A percentile compares a stretch with the other conserved stretches of the same genome.
These are phyloP conservation scores for Rhododendron molle DNA, from an alignment of 148 eudicot genomes.

Conservation along the genomic window DNA sequence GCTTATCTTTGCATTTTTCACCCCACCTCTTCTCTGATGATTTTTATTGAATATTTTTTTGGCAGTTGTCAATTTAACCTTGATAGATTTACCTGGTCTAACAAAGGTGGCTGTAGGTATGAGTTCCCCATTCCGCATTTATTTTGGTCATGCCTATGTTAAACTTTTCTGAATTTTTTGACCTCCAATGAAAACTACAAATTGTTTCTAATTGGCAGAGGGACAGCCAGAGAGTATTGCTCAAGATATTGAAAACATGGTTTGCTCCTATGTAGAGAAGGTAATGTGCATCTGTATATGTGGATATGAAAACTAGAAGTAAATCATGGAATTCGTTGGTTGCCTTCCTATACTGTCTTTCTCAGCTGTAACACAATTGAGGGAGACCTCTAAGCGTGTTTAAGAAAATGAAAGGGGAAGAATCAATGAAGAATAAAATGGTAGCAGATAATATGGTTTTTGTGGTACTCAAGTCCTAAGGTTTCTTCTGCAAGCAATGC, in stretches of 20 bases:
- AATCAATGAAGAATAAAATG: background rate
- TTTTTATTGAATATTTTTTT: constrained; percentile 6
- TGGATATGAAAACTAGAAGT: background rate
- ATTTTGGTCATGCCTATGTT: background rate
- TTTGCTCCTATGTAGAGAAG: constrained; percentile 76
- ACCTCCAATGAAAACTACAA: background rate
- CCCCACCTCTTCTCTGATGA: constrained; percentile 1
- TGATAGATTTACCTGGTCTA: constrained; percentile 71
- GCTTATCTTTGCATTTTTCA: background rate
- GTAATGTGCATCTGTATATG: constrained; percentile 23
- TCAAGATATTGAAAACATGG: constrained; percentile 69
- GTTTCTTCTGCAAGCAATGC: background rate
- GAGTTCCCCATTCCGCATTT: constrained; percentile 3
- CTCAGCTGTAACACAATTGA: background rate
- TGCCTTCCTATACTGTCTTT: background rate
- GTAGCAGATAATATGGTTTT: background rate
- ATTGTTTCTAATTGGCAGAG: constrained; percentile 36
- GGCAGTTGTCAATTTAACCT: constrained; percentile 63
- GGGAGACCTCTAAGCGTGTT: background rate
- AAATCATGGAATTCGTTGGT: background rate
- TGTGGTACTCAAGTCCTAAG: background rate
- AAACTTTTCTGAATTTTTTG: background rate
- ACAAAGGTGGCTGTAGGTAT: constrained; percentile 71
- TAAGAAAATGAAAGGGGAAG: background rate
- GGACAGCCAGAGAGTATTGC: constrained; percentile 81